Conservation (phyloP, 148 eudicot genomes). For the Polygonum aviculare region DNA sequence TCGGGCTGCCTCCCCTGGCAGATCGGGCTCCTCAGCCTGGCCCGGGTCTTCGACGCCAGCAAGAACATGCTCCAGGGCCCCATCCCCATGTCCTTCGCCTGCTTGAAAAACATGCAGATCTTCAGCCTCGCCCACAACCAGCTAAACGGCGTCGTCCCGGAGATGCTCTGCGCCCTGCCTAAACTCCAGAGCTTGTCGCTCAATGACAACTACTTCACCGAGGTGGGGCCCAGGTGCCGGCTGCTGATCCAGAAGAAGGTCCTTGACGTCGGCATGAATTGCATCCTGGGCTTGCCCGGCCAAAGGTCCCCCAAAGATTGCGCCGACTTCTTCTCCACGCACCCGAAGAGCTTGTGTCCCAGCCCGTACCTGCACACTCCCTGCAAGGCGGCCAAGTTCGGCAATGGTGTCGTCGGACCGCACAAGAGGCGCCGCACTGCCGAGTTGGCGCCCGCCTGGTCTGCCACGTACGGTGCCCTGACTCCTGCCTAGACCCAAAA, state of each 20-base stretch:
- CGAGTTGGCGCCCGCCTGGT: background rate
- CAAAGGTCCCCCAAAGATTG: background rate
- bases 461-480: constrained; percentile 3
- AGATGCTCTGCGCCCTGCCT: constrained; percentile 39
- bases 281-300: constrained; percentile 35
- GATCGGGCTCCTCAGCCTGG: constrained; percentile 42
- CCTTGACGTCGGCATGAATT: constrained; percentile 21
- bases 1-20: constrained; percentile 67
- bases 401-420: background rate
- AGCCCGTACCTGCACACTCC: background rate
- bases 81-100: constrained; percentile 29
- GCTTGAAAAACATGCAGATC: constrained; percentile 52
- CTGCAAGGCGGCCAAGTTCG: background rate
- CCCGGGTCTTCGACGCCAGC: constrained; percentile 82
- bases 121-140: constrained; percentile 58
- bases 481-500: background rate
- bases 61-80: constrained; percentile 55
- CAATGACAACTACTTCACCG: constrained; percentile 59
- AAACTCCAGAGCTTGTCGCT: constrained; percentile 57
- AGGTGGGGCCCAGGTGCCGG: constrained; percentile 53
- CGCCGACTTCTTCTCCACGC: background rate
- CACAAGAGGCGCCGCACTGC: background rate
- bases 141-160: constrained; percentile 59
- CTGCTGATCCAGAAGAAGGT: constrained; percentile 15
- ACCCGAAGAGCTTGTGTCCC: background rate